Evolutionary conservation across 2,329 filamentous ascomycete species (phyloP), one percentile per base, ranked within the genome.

Genomic region (Sporothrix mexicana): DNA sequence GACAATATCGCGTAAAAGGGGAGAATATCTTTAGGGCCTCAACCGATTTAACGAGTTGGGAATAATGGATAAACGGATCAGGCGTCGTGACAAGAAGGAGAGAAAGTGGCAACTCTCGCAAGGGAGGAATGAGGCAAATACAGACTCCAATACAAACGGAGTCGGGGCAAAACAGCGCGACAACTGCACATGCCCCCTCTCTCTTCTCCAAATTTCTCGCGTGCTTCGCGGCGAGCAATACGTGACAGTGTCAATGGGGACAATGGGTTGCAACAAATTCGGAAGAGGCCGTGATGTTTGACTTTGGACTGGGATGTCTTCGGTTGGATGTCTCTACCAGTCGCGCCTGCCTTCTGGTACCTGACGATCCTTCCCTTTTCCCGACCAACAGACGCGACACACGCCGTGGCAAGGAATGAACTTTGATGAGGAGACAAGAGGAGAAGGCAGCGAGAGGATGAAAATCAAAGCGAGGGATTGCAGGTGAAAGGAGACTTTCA

Each of bases 301-400:
- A 15, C 15, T 25, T 25, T 25, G 23, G 15, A 9, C 30, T 4
- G 43, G 59, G 6, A n/a, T 36, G 6, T 20, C n/a, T 20, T 43
- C 61, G 10, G 41, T 47, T 47, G 61, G 10, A 45, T 45, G 36
- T 20, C 57, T 13, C 17, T 43, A n/a, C 41, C 61, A n/a, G 41
- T 64, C 61, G 61, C 36, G 61, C 61, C 61, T 47, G 9, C 61
- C 41, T 36, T 66, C 43, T n/a, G n/a, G 61, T 66, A 47, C 61
- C 61, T 66, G 61, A 17, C 61, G 61, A 66, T 66, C 61, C 25
- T 66, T 23, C 41, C 61, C 61, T 3, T 23, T 47, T 45, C 17
- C 20, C n/a, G 61, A 20, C 17, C 61, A 45, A 47, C 41, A 25
- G 61, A 25, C 41, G 61, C 61, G 61, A 47, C 41, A 25, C 20